Evolutionary conservation across 495 filamentous ascomycete species (phyloP), one percentile per base, ranked within the genome.

Genomic region (Penicillium canescens): DNA sequence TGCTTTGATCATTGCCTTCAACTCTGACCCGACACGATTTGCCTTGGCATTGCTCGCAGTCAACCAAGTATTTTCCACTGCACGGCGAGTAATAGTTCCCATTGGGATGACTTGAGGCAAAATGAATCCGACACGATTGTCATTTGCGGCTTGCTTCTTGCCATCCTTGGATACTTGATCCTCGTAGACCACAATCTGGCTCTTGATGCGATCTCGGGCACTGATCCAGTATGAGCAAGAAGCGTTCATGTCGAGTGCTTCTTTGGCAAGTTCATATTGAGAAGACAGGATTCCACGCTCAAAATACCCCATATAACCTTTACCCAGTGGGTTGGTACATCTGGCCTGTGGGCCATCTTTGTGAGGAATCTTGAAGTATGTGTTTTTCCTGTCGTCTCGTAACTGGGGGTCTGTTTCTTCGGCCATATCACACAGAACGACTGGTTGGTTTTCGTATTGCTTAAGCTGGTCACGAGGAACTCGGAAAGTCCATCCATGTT

Each of bases 171-270:
- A 46, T 11, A 83, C 58, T 43, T 95, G 83, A 41, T 84, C 77
- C 48, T 89, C 76, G 58, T 96, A 96, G 7, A 99, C 87, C 14
- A 96, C 93, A 78, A 97, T 87, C 67, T 99, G 94, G 20, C 86
- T 87, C 79, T 78, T 89, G 55, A 99, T 98, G 42, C 94, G 81
- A 62, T 96, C 90, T 49, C 94, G 80, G 16, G 95, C 91, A 59
- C 88, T 94, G 50, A 98, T 98, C 94, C 94, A 99, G 70, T 99
- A 99, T 1, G 92, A 96, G 63, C 94, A 99, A 0, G 90, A 92
- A 3, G 92, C 91, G 62, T 99, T 99, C 95, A 98, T 97, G 50
- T 98, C 88, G 47, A 98, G 77, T 5, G 94, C 94, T 65, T 96
- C 91, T 60, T 92, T 96, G 0, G 94, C 94, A 61, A 96, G 91